Evolutionary conservation across 495 filamentous ascomycete genomes (phyloP), one percentile per base, ranked within the genome.

Genomic region (Aspergillus sclerotioniger): DNA sequence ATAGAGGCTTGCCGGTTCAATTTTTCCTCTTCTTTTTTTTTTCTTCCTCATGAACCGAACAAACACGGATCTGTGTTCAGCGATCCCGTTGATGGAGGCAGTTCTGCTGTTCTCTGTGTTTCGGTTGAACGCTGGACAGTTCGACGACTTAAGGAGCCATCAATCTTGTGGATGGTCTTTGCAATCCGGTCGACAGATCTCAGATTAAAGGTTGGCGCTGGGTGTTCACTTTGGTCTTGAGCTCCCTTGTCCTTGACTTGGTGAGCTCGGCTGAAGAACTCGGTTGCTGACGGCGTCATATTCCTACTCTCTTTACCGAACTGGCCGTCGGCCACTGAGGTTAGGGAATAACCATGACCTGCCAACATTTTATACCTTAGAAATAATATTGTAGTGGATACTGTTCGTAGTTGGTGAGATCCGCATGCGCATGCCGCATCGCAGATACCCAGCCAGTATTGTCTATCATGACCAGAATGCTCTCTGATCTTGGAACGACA

Each of bases 141-240:
- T 91, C 88, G 88, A 87, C 88, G 80, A 80, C 74, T 67, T 72
- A 90, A 82, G 90, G 91, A 92, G 90, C 86, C 90, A 90, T 80
- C 74, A 68, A 64, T 64, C 58, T 74, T 69, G 72, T 82, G 91
- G 86, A 84, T 90, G 87, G 87, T 82, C 66, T 66, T 87, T 56
- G 25, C 61, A 87, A 91, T 90, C 91, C 88, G 80, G 86, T 90
- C 88, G 89, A 95, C 91, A 92, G 86, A 85, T 93, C 85, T 87
- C 67, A 95, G 86, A 96, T 69, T 67, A 82, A 94, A 79, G 65
- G 67, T 73, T 66, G 66, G 65, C 68, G 63, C 71, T 63, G 62
- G 68, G 71, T 65, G 57, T 69, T 67, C 66, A 59, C 58, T 67
- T 63, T 68, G 75, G 73, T 76, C 77, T 83, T 87, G 87, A 87